These are phyloP conservation scores for Fusarium cyanostomum DNA, from an alignment of 2,329 filamentous ascomycete species.

Conservation along the genomic window DNA sequence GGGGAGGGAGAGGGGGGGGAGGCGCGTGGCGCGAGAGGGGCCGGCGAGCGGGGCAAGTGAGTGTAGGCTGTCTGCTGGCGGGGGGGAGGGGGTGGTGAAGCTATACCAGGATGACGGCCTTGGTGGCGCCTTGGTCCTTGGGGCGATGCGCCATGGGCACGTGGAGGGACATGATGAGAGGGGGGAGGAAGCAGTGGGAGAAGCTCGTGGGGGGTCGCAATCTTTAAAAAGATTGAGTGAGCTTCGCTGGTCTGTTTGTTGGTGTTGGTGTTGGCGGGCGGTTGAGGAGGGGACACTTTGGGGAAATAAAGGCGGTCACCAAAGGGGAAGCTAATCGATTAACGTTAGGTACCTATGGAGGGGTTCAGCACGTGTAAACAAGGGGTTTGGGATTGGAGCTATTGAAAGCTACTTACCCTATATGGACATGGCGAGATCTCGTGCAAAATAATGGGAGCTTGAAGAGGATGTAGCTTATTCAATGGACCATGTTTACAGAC, in stretches of 20 bases:
- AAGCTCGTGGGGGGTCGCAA: not conserved
- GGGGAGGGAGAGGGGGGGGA: constrained; percentile 92
- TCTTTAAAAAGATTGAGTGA: constrained; percentile 22
- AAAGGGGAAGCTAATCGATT: constrained; percentile 30
- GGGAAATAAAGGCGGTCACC: constrained; percentile 38
- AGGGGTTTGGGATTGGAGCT: constrained; percentile 6
- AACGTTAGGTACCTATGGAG: not conserved
- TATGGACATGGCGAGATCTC: not conserved
- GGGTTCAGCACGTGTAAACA: constrained; percentile 31
- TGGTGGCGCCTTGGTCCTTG: constrained; percentile 73
- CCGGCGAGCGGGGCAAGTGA: constrained; percentile 75
- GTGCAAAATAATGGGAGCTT: not conserved
- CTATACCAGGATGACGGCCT: constrained; percentile 90
- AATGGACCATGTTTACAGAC: no score
- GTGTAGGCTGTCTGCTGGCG: constrained; percentile 17
- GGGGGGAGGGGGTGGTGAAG: constrained; percentile 17
- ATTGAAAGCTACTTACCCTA: constrained; percentile 29
- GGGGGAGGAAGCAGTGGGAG: not conserved
- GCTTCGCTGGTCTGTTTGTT: constrained; percentile 17
- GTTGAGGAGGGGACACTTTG: constrained; percentile 28
- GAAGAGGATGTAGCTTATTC: not conserved
- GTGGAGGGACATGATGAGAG: constrained; percentile 62
- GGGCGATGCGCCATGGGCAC: constrained; percentile 60
- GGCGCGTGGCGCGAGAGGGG: constrained; percentile 93
- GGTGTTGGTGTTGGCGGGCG: not conserved